Evolutionary conservation across 768 basidiomycete species (phyloP).

Genomic region (Thelephora aurantiotincta): DNA sequence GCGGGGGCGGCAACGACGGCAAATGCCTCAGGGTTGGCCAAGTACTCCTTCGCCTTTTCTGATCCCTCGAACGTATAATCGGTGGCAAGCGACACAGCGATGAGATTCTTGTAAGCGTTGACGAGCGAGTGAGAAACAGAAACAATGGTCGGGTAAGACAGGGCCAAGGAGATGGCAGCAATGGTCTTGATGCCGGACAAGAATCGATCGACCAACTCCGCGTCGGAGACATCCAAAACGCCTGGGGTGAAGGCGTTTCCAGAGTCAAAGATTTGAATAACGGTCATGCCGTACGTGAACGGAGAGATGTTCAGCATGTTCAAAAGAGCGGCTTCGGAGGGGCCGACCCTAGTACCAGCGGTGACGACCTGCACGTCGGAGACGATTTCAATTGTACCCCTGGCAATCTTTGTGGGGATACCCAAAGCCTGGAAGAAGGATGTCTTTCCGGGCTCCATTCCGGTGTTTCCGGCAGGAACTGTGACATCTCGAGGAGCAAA

Average conservation of each 20-base stretch:
- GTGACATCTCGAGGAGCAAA: conserved; percentile 84
- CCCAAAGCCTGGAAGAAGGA: conserved; percentile 99
- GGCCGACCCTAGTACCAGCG: conserved; percentile 86
- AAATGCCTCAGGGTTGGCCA: conserved; percentile 98
- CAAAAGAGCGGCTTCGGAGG: conserved; percentile 93
- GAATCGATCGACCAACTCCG: conserved; percentile 86
- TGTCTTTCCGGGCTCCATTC: conserved; percentile 99
- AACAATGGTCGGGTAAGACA: conserved; percentile 92
- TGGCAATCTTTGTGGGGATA: conserved; percentile 99
- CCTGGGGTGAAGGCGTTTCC: conserved; percentile 84
- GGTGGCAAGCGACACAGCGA: conserved; percentile 78
- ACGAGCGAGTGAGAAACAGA: conserved; percentile 91
- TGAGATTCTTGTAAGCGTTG: conserved; percentile 98
- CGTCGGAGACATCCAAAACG: conserved; percentile 89
- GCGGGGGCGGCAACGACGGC: conserved; percentile 63
- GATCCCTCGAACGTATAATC: conserved; percentile 92
- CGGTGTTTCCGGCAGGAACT: conserved; percentile 94
- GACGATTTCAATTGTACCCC: conserved; percentile 99
- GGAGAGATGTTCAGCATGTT: conserved; percentile 99
- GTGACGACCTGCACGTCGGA: conserved; percentile 90
- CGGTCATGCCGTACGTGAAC: conserved; percentile 99
- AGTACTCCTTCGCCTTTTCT: conserved; percentile 94
- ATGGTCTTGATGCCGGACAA: conserved; percentile 88
- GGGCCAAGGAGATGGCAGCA: conserved; percentile 88
- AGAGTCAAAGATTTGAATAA: conserved; percentile 90